These are phyloP conservation scores for Datura wrightii DNA, from an alignment of 257 asterid genomes.

Conservation along the genomic window DNA sequence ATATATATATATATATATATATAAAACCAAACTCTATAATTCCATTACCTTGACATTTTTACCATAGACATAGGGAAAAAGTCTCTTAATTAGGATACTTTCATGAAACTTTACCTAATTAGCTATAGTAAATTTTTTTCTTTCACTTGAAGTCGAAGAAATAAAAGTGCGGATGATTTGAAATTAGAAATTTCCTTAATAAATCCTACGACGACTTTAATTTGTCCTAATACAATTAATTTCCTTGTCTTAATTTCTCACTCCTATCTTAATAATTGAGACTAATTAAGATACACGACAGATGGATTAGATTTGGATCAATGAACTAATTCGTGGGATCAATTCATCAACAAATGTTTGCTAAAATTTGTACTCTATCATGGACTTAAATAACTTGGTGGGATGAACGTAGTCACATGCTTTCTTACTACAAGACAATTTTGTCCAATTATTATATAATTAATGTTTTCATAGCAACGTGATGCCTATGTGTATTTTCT, in stretches of 20 bases:
- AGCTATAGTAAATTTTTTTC: neutral
- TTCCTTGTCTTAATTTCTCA: neutral
- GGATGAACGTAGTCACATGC: conserved; percentile 29
- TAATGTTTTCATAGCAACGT: neutral
- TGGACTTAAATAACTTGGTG: neutral
- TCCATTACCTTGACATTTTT: no score
- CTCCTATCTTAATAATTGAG: neutral
- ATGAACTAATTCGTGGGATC: conserved; percentile 17
- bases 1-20: no score
- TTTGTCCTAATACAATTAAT: conserved; percentile 15
- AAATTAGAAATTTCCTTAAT: neutral
- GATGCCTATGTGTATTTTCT: neutral
- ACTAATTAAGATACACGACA: conserved; percentile 12
- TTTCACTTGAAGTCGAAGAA: neutral
- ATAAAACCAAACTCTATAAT: no score
- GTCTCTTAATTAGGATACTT: no score
- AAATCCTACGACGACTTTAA: neutral
- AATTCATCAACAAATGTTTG: neutral
- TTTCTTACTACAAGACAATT: neutral
- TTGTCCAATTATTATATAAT: neutral
- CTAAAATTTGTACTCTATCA: no score
- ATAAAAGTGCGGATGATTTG: neutral
- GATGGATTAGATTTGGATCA: neutral
- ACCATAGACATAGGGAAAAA: no score
- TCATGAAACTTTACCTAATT: neutral